Evolutionary conservation across 768 basidiomycete species (phyloP).

Genomic region (Trametes cinnabarina): DNA sequence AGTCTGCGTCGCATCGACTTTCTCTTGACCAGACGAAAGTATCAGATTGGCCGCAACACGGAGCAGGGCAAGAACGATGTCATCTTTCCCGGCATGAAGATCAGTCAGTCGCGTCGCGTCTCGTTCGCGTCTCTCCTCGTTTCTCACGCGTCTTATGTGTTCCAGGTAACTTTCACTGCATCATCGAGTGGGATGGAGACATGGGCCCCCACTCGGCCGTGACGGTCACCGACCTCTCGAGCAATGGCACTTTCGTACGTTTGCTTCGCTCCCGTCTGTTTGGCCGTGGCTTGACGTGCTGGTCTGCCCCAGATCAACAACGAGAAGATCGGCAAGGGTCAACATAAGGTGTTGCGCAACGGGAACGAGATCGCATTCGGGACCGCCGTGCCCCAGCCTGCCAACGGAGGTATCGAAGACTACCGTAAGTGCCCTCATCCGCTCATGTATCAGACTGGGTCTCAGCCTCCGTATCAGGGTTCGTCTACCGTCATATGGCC

Average conservation of each 20-base stretch:
- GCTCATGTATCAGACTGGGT: not conserved
- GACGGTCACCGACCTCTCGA: conserved; percentile 55
- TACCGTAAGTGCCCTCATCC: conserved; percentile 53
- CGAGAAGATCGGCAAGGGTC: conserved; percentile 55
- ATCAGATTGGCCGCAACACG: conserved; percentile 54
- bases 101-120: conserved; percentile 51
- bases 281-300: not conserved
- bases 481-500: conserved; percentile 68
- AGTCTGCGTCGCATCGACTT: conserved; percentile 58
- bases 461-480: conserved; percentile 56
- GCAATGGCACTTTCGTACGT: conserved; percentile 40
- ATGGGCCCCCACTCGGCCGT: conserved; percentile 43
- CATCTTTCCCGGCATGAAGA: conserved; percentile 65
- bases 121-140: conserved; percentile 1
- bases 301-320: conserved; percentile 58
- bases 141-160: conserved; percentile 28
- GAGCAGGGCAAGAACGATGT: conserved; percentile 40
- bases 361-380: conserved; percentile 92
- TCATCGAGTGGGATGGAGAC: conserved; percentile 57
- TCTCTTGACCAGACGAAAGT: conserved; percentile 47
- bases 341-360: conserved; percentile 57
- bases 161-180: conserved; percentile 54
- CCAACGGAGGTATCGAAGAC: conserved; percentile 53
- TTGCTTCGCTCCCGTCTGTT: not conserved
- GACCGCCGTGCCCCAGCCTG: conserved; percentile 44